Conservation (phyloP, 2,329 filamentous ascomycete genomes). For the Didymella keratinophila region DNA sequence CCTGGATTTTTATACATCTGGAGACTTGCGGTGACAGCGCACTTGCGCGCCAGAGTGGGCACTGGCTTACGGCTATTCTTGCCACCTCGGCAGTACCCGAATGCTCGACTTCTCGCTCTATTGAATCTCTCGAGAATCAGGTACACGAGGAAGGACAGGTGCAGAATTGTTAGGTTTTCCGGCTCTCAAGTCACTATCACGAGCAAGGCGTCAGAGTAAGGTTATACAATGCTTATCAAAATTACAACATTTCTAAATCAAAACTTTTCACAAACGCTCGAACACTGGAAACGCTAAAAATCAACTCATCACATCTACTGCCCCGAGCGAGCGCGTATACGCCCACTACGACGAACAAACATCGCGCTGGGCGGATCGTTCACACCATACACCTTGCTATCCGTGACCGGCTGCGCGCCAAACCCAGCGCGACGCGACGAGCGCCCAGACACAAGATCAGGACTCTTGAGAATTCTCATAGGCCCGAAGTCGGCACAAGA, state of each 20-base stretch:
- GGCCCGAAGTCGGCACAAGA: slow-evolving; percentile 1
- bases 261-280: background rate
- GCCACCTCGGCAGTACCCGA: slow-evolving; percentile 7
- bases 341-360: slow-evolving; percentile 3
- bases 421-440: slow-evolving; percentile 24
- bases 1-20: slow-evolving; percentile 4
- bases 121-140: background rate
- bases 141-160: background rate
- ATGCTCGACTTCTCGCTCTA: background rate
- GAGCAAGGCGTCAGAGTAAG: background rate
- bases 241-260: background rate
- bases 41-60: slow-evolving; percentile 4
- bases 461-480: slow-evolving; percentile 11
- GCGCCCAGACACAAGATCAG: background rate
- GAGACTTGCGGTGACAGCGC: slow-evolving; percentile 14
- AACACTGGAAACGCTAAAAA: background rate
- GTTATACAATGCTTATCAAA: background rate
- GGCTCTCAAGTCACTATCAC: no score
- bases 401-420: slow-evolving; percentile 25
- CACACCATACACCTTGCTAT: slow-evolving; percentile 22
- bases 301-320: background rate
- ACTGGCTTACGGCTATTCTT: background rate
- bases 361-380: slow-evolving; percentile 28
- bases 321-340: background rate
- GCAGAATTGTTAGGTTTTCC: no score